Conservation (phyloP, 1,139 yeast species). For the Nakaseomyces uthaithaninus region DNA sequence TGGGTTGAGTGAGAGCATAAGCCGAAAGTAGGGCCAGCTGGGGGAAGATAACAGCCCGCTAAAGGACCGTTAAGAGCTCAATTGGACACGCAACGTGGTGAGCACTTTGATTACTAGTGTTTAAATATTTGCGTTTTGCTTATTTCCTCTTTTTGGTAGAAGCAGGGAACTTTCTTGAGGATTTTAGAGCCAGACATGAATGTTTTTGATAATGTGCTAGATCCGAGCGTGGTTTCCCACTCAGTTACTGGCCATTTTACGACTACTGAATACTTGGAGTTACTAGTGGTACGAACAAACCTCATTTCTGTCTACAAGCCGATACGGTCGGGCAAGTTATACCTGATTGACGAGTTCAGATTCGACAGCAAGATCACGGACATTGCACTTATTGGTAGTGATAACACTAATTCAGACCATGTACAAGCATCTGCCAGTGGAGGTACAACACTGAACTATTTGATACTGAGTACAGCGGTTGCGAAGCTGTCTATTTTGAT, state of each 20-base stretch:
- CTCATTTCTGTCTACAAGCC: constrained; percentile 60
- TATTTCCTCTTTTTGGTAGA: background rate
- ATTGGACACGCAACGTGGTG: too few species aligned
- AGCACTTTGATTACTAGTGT: too few species aligned
- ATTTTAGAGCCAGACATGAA: too few species aligned
- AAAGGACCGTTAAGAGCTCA: too few species aligned
- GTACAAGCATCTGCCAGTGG: too few species aligned
- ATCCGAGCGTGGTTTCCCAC: constrained; percentile 66
- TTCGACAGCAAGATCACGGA: constrained; percentile 65
- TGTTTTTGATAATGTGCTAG: constrained; percentile 70
- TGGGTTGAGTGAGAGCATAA: too few species aligned
- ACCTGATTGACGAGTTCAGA: constrained; percentile 56
- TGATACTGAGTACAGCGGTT: constrained; percentile 58
- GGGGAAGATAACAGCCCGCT: too few species aligned
- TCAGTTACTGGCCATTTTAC: constrained; percentile 59
- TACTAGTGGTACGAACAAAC: constrained; percentile 66
- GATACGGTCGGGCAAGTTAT: constrained; percentile 36
- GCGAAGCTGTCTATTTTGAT: constrained; percentile 73
- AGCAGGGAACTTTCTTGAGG: too few species aligned
- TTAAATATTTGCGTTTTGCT: too few species aligned
- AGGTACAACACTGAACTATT: constrained; percentile 39
- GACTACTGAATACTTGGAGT: constrained; percentile 41
- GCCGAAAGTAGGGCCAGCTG: too few species aligned
- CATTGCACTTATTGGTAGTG: constrained; percentile 44
- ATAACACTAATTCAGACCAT: too few species aligned